Evolutionary conservation across 1,139 yeast species (phyloP).

Genomic region (Kodamaea suecica): DNA sequence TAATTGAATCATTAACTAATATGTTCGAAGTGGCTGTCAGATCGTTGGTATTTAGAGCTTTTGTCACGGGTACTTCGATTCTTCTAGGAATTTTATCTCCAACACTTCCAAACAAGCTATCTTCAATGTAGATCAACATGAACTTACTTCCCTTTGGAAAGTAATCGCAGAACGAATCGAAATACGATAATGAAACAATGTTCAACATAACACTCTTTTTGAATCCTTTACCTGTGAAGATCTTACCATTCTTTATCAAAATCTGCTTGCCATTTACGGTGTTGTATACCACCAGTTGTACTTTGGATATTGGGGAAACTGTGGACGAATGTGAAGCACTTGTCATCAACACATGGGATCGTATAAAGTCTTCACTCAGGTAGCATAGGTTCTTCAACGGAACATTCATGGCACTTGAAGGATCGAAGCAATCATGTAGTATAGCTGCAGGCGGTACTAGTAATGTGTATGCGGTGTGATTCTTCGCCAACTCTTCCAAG

Average conservation of each 20-base stretch:
- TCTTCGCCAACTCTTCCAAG: constrained; percentile 35
- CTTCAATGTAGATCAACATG: constrained; percentile 52
- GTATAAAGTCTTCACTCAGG: constrained; percentile 59
- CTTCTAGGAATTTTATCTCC: constrained; percentile 3
- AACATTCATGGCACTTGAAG: constrained; percentile 34
- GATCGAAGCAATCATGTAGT: constrained; percentile 52
- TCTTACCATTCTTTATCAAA: constrained; percentile 51
- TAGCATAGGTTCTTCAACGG: constrained; percentile 57
- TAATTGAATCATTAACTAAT: constrained; percentile 6
- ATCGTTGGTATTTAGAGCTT: constrained; percentile 1
- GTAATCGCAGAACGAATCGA: constrained; percentile 46
- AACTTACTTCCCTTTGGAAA: constrained; percentile 49
- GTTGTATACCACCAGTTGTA: constrained; percentile 44
- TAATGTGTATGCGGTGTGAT: constrained; percentile 51
- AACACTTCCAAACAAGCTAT: constrained; percentile 43
- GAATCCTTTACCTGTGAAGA: constrained; percentile 60
- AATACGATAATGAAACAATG: constrained; percentile 42
- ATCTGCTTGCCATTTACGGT: constrained; percentile 63
- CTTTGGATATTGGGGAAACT: constrained; percentile 39
- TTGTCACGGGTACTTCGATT: constrained; percentile 4
- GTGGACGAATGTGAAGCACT: constrained; percentile 32
- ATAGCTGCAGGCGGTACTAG: constrained; percentile 59
- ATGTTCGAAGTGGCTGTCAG: no score
- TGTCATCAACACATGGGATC: constrained; percentile 61
- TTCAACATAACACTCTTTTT: constrained; percentile 43